Evolutionary conservation across 768 basidiomycete species (phyloP).

Genomic region (Podaxis sp.): DNA sequence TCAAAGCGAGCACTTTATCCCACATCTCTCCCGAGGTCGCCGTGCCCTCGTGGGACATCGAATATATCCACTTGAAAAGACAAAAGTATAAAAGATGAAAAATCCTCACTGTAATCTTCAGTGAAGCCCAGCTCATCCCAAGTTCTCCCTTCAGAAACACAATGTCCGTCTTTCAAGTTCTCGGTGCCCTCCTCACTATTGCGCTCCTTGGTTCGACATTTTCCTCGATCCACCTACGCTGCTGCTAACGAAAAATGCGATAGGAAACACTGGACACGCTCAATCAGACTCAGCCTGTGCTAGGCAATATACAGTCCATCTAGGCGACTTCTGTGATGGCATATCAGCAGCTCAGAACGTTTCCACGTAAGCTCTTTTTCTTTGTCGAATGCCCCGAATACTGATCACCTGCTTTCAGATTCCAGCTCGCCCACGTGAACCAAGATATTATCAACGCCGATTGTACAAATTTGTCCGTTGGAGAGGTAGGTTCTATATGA

Average conservation of each 20-base stretch:
- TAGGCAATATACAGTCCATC: constrained; percentile 47
- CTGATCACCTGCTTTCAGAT: constrained; percentile 30
- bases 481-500: constrained; percentile 37
- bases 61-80: background rate
- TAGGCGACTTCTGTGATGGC: constrained; percentile 55
- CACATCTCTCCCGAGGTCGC: background rate
- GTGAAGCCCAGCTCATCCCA: background rate
- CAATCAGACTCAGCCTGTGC: constrained; percentile 33
- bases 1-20: background rate
- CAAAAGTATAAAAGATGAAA: background rate
- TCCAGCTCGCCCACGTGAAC: constrained; percentile 60
- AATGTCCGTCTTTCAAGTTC: background rate
- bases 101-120: background rate
- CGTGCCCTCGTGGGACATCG: background rate
- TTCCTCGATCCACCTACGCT: background rate
- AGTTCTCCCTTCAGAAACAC: background rate
- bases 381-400: background rate
- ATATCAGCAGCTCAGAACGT: constrained; percentile 50
- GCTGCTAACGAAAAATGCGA: background rate
- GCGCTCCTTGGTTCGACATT: background rate
- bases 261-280: background rate
- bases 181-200: background rate
- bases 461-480: constrained; percentile 56
- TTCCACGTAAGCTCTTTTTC: constrained; percentile 40
- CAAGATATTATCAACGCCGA: constrained; percentile 43